A percentile compares a stretch with the other conserved stretches of the same genome.
These are phyloP conservation scores for Plasmodium ovale DNA, from an alignment of 169 alveolate genomes.

Conservation along the genomic window DNA sequence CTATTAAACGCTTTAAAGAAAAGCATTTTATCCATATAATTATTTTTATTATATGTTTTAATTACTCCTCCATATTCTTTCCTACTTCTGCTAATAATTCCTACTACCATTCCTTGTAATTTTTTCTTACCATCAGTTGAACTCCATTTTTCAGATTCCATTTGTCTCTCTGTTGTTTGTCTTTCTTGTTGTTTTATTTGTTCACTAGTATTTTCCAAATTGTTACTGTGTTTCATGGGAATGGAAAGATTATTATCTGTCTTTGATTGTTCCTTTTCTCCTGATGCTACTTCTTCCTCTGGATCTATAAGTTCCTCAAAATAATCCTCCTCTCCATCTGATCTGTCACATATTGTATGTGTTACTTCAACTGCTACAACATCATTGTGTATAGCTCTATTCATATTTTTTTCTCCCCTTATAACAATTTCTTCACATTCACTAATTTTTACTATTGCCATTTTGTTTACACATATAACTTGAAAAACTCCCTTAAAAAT, in stretches of 20 bases:
- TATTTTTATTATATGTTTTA: slow-evolving; percentile 80
- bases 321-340: slow-evolving; percentile 77
- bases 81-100: slow-evolving; percentile 91
- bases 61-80: slow-evolving; percentile 95
- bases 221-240: no score
- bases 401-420: slow-evolving; percentile 90
- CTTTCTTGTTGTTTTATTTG: slow-evolving; percentile 24
- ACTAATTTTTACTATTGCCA: slow-evolving; percentile 83
- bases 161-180: slow-evolving; percentile 27
- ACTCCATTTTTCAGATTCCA: slow-evolving; percentile 14
- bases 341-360: slow-evolving; percentile 83
- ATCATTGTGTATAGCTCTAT: slow-evolving; percentile 98
- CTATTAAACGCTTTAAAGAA: slow-evolving; percentile 93
- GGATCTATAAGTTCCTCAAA: slow-evolving; percentile 76
- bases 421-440: slow-evolving; percentile 89
- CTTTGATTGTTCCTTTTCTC: neutral
- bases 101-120: slow-evolving; percentile 92
- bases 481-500: slow-evolving; percentile 91
- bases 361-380: slow-evolving; percentile 94
- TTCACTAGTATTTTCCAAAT: neutral
- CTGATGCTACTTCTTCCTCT: slow-evolving; percentile 46
- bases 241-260: no score
- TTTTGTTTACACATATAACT: slow-evolving; percentile 85
- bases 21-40: slow-evolving; percentile 82
- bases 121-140: slow-evolving; percentile 79